These are phyloP conservation scores for Lyophyllum shimeji DNA, from an alignment of 768 basidiomycete species.

Conservation along the genomic window DNA sequence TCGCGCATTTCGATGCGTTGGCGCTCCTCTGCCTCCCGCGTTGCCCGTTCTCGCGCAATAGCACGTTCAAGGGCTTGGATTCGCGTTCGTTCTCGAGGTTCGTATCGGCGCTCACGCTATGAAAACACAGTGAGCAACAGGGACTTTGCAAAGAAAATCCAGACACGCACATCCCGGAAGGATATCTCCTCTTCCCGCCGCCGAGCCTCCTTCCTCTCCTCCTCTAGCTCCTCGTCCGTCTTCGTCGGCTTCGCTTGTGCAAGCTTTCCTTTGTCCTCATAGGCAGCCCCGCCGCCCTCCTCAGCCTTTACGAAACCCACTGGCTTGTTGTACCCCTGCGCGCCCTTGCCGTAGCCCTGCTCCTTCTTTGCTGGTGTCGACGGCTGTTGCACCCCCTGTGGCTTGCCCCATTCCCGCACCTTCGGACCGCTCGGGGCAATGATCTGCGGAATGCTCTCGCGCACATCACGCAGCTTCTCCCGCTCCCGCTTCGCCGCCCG, in stretches of 20 bases:
- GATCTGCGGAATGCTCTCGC: constrained; percentile 50
- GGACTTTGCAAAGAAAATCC: not conserved
- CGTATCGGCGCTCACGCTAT: constrained; percentile 92
- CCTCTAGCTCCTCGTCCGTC: constrained; percentile 89
- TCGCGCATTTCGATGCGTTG: constrained; percentile 79
- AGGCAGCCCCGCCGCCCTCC: constrained; percentile 29
- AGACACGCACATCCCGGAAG: constrained; percentile 75
- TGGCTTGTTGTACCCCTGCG: constrained; percentile 78
- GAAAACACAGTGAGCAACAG: not conserved
- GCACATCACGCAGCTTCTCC: constrained; percentile 83
- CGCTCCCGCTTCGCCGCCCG: constrained; percentile 88
- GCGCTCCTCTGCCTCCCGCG: constrained; percentile 76
- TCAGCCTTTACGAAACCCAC: constrained; percentile 81
- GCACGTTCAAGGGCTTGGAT: constrained; percentile 76
- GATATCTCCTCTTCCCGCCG: constrained; percentile 80
- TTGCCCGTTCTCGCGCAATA: constrained; percentile 67
- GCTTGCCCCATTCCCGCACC: constrained; percentile 77
- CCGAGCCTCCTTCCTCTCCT: constrained; percentile 73
- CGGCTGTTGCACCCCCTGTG: constrained; percentile 31
- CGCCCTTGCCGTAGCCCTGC: constrained; percentile 60
- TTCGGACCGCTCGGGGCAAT: constrained; percentile 72
- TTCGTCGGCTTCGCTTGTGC: constrained; percentile 42
- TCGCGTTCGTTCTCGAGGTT: constrained; percentile 82
- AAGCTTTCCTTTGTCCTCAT: constrained; percentile 36
- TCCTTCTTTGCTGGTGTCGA: constrained; percentile 36